A percentile compares a stretch with the other conserved stretches of the same genome.
These are phyloP conservation scores for Fusarium azukiicola DNA, from an alignment of 2,329 filamentous ascomycete species.

Conservation along the genomic window DNA sequence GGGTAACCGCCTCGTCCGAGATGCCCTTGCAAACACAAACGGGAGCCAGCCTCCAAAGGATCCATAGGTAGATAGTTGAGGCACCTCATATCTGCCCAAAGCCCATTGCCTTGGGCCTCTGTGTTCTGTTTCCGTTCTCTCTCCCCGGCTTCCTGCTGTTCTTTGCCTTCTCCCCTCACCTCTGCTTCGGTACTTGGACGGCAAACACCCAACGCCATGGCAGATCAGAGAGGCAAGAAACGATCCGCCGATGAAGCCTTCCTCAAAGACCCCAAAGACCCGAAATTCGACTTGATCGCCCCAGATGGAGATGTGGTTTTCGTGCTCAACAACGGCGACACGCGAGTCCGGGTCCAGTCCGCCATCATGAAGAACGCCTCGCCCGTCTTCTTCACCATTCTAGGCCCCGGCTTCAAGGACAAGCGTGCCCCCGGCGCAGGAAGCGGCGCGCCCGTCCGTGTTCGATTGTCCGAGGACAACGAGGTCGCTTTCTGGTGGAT, in stretches of 20 bases:
- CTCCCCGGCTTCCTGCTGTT: no score
- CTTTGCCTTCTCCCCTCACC: no score
- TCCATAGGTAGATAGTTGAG: no score
- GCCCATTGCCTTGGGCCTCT: no score
- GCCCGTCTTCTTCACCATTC: neutral
- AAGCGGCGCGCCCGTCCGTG: neutral
- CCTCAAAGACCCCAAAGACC: neutral
- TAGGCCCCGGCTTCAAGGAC: neutral
- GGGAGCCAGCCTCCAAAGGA: no score
- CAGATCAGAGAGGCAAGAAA: neutral
- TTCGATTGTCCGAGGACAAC: conserved; percentile 2
- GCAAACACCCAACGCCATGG: no score
- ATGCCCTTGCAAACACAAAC: no score
- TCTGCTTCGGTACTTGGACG: no score
- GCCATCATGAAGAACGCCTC: neutral
- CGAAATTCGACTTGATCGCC: neutral
- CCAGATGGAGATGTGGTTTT: neutral
- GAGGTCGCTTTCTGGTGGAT: conserved; percentile 11
- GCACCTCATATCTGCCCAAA: no score
- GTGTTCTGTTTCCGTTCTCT: no score
- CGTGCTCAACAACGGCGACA: neutral
- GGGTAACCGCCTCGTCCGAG: no score
- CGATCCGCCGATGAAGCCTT: neutral
- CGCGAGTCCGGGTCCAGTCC: neutral
- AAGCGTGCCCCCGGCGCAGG: neutral